Base-by-base conservation (phyloP, 441 rosid genomes). In the Populus hybrid region DNA sequence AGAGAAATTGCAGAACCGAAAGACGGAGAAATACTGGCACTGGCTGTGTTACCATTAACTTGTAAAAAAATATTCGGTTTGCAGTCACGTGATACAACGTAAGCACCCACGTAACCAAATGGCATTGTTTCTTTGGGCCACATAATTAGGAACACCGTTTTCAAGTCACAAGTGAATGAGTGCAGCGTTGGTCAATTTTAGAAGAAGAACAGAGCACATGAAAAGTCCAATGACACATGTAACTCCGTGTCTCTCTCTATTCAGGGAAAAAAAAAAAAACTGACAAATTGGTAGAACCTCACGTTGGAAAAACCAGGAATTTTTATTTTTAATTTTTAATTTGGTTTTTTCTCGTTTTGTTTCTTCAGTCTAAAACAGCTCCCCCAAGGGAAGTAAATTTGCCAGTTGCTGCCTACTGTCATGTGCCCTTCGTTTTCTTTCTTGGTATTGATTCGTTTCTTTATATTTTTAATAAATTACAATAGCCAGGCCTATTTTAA, bases 11-110 rank as follows among this genome's bases (percentile, higher is more conserved):
- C 23, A 6, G 12, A 18, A 36, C 14, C 46, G 11, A 9, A 1
- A 12, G 18, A 12, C 18, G 59, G 4, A 35, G 38, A 63, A n/a
- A n/a, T 38, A 1, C 16, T 23, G 11, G 23, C 5, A 35, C 16
- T 23, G 11, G 23, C 5, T 12, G 28, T 3, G 10, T 10, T 54
- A 32, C 23, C 18, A 2, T 9, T 28, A 38, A 21, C 34, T 18
- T 26, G 30, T 30, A 1, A 0, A 36, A 3, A 30, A 9, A 2
- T 42, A 14, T 12, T 38, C 4, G 59, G 32, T n/a, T 23, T 34
- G 76, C n/a, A 10, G 67, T 80, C 85, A 83, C 83, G 85, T 83
- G 81, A 72, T 50, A 30, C 38, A 38, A n/a, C 66, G 75, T 21
- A 28, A 67, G 72, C 42, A 74, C 12, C 74, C 81, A 77, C 81